A percentile compares a stretch with the other conserved stretches of the same genome.
Conservation (phyloP, 495 filamentous ascomycete species). For the Hyaloscypha bicolor region DNA sequence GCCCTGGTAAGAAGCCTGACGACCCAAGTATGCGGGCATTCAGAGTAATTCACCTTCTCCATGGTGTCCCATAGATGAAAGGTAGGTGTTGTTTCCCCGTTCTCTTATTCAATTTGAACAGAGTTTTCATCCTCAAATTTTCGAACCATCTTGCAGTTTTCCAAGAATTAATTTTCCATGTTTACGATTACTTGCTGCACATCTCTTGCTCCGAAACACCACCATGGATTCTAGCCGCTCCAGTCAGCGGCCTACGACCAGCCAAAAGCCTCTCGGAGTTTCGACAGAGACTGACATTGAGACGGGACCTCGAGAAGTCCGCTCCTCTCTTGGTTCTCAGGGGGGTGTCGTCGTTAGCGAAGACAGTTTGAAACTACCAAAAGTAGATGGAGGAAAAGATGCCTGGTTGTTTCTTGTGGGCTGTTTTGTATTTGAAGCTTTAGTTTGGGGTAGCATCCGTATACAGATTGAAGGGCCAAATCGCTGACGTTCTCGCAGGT, state of each 20-base stretch:
- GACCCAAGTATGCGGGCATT: not conserved
- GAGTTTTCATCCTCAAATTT: not conserved
- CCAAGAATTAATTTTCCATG: too few relatives aligned
- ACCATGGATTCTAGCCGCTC: not conserved
- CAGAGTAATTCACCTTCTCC: not conserved
- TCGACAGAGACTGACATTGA: not conserved
- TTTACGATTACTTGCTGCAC: not conserved
- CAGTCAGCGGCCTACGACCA: not conserved
- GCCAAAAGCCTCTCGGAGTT: not conserved
- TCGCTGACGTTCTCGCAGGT: conserved; percentile 39
- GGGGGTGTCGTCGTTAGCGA: not conserved
- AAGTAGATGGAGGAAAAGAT: conserved; percentile 53
- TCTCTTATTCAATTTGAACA: not conserved
- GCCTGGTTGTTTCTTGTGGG: conserved; percentile 62
- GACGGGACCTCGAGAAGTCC: not conserved
- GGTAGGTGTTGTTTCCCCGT: not conserved
- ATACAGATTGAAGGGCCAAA: conserved; percentile 1
- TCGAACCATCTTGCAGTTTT: too few relatives aligned
- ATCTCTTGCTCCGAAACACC: not conserved
- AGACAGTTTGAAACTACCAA: conserved; percentile 39
- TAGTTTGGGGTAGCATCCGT: conserved; percentile 56
- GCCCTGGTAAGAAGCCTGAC: not conserved
- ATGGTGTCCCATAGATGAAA: not conserved
- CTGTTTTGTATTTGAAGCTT: conserved; percentile 57
- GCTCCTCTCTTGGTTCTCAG: not conserved